Base-by-base conservation (phyloP, 169 alveolate species). In the Plasmodium ovale region DNA sequence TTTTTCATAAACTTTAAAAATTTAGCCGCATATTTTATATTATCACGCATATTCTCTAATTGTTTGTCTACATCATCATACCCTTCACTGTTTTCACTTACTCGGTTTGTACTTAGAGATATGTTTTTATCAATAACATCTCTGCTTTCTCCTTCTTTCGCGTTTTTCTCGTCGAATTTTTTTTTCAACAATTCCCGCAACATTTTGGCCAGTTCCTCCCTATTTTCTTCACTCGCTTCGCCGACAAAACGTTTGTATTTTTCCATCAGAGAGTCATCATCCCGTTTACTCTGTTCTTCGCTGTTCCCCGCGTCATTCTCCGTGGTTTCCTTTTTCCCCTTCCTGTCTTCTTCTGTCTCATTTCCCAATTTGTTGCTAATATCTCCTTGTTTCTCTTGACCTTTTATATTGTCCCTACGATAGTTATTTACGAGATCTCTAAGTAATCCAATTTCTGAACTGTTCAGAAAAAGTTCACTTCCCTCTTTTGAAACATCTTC, bases 21-120 rank as follows among this genome's bases (percentile, higher is more conserved):
- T 67, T 64, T 47, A 9, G 82, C 51, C 44, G 71, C 84, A 47
- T 82, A 82, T 67, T 82, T 82, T 58, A 82, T 21, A 31, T 82
- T 82, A 59, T 49, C 16, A 10, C 23, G 39, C 29, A 54, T 25
- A 12, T 25, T 39, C 19, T 77, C 79, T 7, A 21, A 23, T 0
- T 77, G 23, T 29, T 42, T 47, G 6, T 39, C 62, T 12, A 62
- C 5, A 35, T 12, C 37, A 39, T 9, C 29, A 4, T 21, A 53
- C 2, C n/a, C 16, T 9, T 33, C 72, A 9, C 9, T 77, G 47
- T 35, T 29, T 27, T 19, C 37, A 39, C 62, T 42, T 16, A 14
- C 14, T 33, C 27, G 19, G 12, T 65, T 35, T 10, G 2, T 27
- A 62, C 23, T 56, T 62, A 35, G 29, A 5, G 9, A 19, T 35